Evolutionary conservation across 352 stramenopile genomes (phyloP).

Genomic region (Phytophthora tubulina): DNA sequence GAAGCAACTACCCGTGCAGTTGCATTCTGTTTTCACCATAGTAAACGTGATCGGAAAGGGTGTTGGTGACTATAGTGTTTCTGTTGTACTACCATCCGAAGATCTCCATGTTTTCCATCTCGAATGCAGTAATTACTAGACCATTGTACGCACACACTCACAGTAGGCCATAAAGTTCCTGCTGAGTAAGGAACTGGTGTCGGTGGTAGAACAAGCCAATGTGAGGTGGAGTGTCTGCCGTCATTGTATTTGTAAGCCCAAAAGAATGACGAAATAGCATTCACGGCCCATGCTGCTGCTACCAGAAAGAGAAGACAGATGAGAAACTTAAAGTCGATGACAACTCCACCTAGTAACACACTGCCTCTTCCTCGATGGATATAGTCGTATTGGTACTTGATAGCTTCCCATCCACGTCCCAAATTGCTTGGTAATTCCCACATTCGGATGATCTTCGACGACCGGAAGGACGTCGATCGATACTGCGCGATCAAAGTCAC

Average conservation of each 20-base stretch:
- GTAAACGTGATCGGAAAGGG: constrained; percentile 1
- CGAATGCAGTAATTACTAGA: constrained; percentile 35
- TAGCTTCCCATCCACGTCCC: not conserved
- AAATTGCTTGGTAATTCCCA: constrained; percentile 23
- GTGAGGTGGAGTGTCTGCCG: not conserved
- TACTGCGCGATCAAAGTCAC: constrained; percentile 47
- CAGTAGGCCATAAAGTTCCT: constrained; percentile 30
- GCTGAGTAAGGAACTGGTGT: constrained; percentile 42
- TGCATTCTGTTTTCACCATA: not conserved
- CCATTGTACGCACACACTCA: constrained; percentile 46
- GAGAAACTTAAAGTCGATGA: constrained; percentile 46
- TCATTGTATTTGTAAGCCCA: not conserved
- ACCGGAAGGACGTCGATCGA: constrained; percentile 34
- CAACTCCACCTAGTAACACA: constrained; percentile 25
- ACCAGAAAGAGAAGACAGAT: constrained; percentile 26
- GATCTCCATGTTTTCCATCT: not conserved
- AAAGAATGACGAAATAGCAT: not conserved
- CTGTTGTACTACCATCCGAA: not conserved
- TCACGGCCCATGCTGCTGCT: not conserved
- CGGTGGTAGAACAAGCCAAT: constrained; percentile 18
- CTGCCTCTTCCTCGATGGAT: constrained; percentile 18
- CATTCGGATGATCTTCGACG: constrained; percentile 21
- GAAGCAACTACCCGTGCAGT: constrained; percentile 8
- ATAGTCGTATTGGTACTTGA: constrained; percentile 31
- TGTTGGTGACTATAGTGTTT: not conserved